Conservation (phyloP, 345 rosid species). For the Carallia pectinifolia region DNA sequence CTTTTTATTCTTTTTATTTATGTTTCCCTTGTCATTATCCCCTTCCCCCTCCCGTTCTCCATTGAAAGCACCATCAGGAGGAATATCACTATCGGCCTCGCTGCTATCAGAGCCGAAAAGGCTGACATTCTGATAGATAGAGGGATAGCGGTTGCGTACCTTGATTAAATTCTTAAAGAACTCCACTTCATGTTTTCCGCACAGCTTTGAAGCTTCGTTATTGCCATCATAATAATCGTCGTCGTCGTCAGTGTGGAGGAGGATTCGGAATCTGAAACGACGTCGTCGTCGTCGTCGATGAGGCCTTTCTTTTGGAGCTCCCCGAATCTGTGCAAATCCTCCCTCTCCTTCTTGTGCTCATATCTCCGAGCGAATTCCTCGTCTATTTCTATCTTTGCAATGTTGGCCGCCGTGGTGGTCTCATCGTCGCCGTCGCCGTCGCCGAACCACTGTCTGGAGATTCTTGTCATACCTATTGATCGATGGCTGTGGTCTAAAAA, state of each 20-base stretch:
- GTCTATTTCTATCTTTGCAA: conserved; percentile 52
- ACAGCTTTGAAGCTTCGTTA: neutral
- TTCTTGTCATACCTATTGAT: too few species aligned
- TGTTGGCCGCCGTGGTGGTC: conserved; percentile 7
- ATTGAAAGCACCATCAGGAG: neutral
- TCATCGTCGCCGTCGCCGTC: too few species aligned
- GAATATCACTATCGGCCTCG: conserved; percentile 15
- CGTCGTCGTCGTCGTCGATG: conserved; percentile 19
- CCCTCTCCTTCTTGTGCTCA: conserved; percentile 63
- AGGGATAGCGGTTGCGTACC: conserved; percentile 54
- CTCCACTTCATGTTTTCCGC: conserved; percentile 29
- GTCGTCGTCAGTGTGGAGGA: conserved; percentile 14
- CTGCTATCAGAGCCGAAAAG: conserved; percentile 48
- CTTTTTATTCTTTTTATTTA: conserved; percentile 13
- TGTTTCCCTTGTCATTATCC: conserved; percentile 5
- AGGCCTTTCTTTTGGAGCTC: conserved; percentile 49
- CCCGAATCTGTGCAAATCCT: conserved; percentile 55
- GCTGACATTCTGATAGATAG: conserved; percentile 34
- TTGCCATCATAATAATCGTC: conserved; percentile 26
- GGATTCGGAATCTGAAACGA: conserved; percentile 27
- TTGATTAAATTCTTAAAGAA: conserved; percentile 48
- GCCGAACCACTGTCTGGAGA: too few species aligned
- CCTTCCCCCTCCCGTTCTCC: conserved; percentile 15
- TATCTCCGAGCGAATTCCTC: conserved; percentile 48
- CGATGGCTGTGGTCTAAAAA: too few species aligned